phyloP scores from a whole-genome alignment of 345 rosid species.

The Lepidium sativum region DNA sequence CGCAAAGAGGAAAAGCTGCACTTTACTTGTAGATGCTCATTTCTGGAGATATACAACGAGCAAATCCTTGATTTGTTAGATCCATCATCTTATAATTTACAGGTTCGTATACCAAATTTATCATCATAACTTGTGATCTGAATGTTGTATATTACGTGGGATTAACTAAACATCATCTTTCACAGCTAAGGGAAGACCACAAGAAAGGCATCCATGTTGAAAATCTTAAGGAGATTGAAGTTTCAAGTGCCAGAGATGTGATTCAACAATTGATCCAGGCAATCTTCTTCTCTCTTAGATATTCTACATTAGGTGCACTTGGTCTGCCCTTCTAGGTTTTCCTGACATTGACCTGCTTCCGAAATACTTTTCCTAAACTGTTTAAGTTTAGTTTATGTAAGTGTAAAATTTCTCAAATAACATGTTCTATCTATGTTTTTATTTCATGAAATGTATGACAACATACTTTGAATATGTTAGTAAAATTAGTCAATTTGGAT shows the following conservation, averaged over 20 bases:
- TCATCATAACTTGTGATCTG: background rate
- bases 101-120: slow-evolving; percentile 34
- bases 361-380: background rate
- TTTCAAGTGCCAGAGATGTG: slow-evolving; percentile 77
- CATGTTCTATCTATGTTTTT: background rate
- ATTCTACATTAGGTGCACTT: background rate
- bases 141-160: background rate
- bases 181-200: slow-evolving; percentile 85
- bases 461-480: background rate
- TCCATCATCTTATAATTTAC: slow-evolving; percentile 74
- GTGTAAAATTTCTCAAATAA: background rate
- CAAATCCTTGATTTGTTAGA: slow-evolving; percentile 96
- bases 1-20: slow-evolving; percentile 79
- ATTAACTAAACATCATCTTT: background rate
- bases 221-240: slow-evolving; percentile 88
- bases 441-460: background rate
- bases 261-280: slow-evolving; percentile 89
- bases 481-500: background rate
- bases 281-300: background rate
- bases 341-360: background rate
- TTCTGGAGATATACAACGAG: slow-evolving; percentile 95
- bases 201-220: slow-evolving; percentile 95
- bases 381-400: background rate
- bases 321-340: background rate
- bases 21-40: slow-evolving; percentile 85